Evolutionary conservation across 345 rosid genomes (phyloP), one percentile per base, ranked within the genome.

Genomic region (Hevea brasiliensis): DNA sequence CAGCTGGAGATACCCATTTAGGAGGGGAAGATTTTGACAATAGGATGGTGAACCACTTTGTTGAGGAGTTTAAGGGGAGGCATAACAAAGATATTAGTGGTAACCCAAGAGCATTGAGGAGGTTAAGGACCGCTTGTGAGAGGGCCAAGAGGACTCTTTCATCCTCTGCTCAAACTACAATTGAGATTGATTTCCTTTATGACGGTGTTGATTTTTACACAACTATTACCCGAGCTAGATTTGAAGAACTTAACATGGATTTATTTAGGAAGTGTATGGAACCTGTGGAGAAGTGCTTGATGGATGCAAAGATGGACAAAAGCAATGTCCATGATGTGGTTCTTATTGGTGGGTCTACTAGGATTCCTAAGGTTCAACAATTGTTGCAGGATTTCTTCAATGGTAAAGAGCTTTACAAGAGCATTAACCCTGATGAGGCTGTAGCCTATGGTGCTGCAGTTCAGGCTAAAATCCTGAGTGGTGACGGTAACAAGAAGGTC

Each of bases 391-490:
- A 68, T 21, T 54, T 54, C 18, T 76, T 73, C 67, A 70, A 77
- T 10, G 78, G 81, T 2, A 76, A 73, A 69, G 76, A 77, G 78
- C 75, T 76, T 32, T 77, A 81, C 64, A 76, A 65, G 75, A 76
- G 80, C 54, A 80, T 80, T 14, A 73, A 80, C 61, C 83, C 83
- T 77, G 98, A 94, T 60, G 98, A 94, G 83, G 98, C 98, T 5
- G 98, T 94, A 67, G 98, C 98, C 70, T 90, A 72, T 62, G 98
- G 98, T 86, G 98, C 98, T 75, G 98, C 98, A 1, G 97, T 94
- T 17, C 70, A 64, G 8, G 83, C 83, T 63, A 78, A 77, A 8
- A 68, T 76, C 15, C 44, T 81, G 51, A 68, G 71, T n/a, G 78
- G 80, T 13, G 66, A 73, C 24, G 84, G 71, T 0, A 69, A 67